These are phyloP conservation scores for Syzygium syzygioides DNA, from an alignment of 441 rosid genomes.

Conservation along the genomic window DNA sequence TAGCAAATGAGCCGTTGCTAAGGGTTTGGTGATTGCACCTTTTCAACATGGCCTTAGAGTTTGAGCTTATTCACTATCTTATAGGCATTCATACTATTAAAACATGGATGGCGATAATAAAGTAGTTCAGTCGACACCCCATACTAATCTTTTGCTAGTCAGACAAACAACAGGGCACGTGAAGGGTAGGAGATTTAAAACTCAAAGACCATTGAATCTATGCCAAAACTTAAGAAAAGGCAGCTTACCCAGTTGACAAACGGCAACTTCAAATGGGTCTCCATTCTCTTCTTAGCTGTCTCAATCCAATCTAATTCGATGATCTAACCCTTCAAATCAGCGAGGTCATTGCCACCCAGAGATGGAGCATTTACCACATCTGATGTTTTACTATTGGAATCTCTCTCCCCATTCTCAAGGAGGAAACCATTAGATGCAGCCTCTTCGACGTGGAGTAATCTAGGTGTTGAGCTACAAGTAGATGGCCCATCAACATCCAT, in stretches of 20 bases:
- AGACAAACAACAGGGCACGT: background rate
- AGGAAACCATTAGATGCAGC: constrained; percentile 13
- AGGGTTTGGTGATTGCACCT: background rate
- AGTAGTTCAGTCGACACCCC: background rate
- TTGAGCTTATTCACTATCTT: background rate
- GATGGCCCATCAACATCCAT: constrained; percentile 22
- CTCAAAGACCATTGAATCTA: background rate
- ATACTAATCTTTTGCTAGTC: background rate
- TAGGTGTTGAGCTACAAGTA: constrained; percentile 4
- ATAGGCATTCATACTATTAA: background rate
- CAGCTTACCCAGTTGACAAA: background rate
- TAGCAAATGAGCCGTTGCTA: background rate
- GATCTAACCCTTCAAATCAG: background rate
- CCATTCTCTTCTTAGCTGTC: background rate
- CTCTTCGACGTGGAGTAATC: constrained; percentile 9
- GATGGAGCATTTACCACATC: background rate
- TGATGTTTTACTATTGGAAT: background rate
- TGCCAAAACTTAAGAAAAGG: background rate
- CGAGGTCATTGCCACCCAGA: background rate
- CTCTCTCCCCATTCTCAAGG: constrained; percentile 7
- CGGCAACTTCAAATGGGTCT: background rate
- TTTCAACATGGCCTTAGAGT: background rate
- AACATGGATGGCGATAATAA: background rate
- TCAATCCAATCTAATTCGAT: background rate
- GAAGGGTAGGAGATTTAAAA: background rate